Base-by-base conservation (phyloP, 2,329 filamentous ascomycete species). In the Diaporthe caulivora region DNA sequence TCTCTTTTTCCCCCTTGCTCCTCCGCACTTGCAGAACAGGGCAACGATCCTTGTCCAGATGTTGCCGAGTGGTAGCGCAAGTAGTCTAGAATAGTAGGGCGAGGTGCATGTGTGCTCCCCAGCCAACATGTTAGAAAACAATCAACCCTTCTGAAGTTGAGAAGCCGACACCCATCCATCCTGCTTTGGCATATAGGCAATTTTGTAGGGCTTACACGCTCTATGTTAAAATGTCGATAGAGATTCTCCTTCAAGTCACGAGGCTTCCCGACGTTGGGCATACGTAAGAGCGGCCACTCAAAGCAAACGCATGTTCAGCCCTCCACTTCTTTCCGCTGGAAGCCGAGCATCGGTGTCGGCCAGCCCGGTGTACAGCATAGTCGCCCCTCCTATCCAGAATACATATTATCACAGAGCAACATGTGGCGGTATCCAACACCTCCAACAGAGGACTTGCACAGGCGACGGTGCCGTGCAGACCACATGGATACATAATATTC, bases 271-370 rank as follows among this genome's bases (percentile, higher is more conserved):
- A 53, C 40, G 18, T 29, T 53, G 62, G n/a, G 24, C 37, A 10
- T 10, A 10, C 34, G 3, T 17, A n/a, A 42, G 49, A 55, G 24
- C 26, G 31, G 40, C 54, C 54, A 70, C 44, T 70, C 24, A 60
- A 70, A 18, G 21, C 21, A 31, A 29, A 58, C 44, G 31, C 13
- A 26, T 65, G 26, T 51, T 51, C 47, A 53, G 31, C 62, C 31
- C 62, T 60, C 68, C 68, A 70, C 68, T 31, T 60, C 42, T 70
- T 58, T 60, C 68, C 68, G 68, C 31, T n/a, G 10, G 13, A 58
- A 70, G 54, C 68, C 68, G 68, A 70, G 44, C 62, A 40, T 67
- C 31, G 47, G n/a, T 67, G 29, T 53, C 47, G 31, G 31, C 62
- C 62, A 31, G 47, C 44, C 47, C 47, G 62, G 62, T 53, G 8